Evolutionary conservation across 139 green algal genomes (phyloP), one percentile per base, ranked within the genome.

Genomic region (Chlamydomonas incerta): DNA sequence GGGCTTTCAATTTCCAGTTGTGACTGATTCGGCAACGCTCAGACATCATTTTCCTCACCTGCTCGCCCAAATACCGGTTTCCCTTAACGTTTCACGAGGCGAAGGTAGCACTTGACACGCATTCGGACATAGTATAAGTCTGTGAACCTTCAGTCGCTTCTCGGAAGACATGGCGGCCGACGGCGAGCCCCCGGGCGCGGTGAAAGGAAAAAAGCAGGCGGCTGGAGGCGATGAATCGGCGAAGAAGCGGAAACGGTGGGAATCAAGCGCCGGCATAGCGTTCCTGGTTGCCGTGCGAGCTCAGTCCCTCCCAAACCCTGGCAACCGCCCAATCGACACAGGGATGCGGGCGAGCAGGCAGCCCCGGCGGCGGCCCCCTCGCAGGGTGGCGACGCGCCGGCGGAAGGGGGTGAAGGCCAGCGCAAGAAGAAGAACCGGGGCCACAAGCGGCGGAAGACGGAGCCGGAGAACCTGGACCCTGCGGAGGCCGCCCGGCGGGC

Each of bases 401-500:
- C 47, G 9, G 18, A 47, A 9, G 14, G n/a, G 13, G 26, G 5
- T 50, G 41, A 50, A 8, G 41, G 41, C 6, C 41, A 50, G 41
- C 76, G 35, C 3, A 83, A 73, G 76, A 72, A 83, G 76, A 35
- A 58, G 74, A 17, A 52, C 13, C n/a, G n/a, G n/a, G n/a, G 74
- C 52, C 60, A 74, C 1, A 83, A 74, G 63, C 63, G 63, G 62
- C 63, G 63, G 63, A 70, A 70, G n/a, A 20, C 14, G 79, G 20
- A 63, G 29, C 31, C 28, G 77, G 6, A 66, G 79, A 33, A 18
- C 6, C 9, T 57, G 0, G 66, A 85, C 46, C 88, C 85, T 3
- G 80, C 63, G 46, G 88, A 92, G 68, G 28, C 65, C 2, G 79
- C 62, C 14, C 72, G 88, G 23, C 74, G 84, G 35, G 35, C 70